These are phyloP conservation scores for Didymella arachidicola DNA, from an alignment of 2,329 filamentous ascomycete species.

Conservation along the genomic window DNA sequence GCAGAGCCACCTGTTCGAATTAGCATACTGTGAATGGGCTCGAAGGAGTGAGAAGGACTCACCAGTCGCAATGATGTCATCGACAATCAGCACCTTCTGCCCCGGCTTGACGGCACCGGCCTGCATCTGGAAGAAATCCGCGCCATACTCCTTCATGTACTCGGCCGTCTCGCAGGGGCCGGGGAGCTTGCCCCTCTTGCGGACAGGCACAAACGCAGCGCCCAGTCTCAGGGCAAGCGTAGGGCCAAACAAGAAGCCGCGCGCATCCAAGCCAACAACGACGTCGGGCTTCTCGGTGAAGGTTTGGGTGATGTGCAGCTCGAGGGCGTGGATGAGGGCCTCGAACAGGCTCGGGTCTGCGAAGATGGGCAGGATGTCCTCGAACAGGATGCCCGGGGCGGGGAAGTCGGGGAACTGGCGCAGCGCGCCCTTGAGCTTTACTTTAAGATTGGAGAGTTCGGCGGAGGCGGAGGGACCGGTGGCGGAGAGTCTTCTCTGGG, in stretches of 20 bases:
- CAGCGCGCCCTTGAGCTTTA: conserved; percentile 74
- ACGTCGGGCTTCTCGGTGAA: conserved; percentile 76
- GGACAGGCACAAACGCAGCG: conserved; percentile 87
- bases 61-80: conserved; percentile 99
- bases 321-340: conserved; percentile 81
- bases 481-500: conserved; percentile 59
- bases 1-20: conserved; percentile 80
- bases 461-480: conserved; percentile 57
- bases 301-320: conserved; percentile 77
- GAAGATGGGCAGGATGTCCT: conserved; percentile 98
- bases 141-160: conserved; percentile 95
- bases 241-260: conserved; percentile 95
- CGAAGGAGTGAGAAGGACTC: conserved; percentile 45
- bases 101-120: conserved; percentile 81
- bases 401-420: conserved; percentile 93
- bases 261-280: conserved; percentile 89
- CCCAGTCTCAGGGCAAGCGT: conserved; percentile 83
- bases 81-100: conserved; percentile 90
- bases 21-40: conserved; percentile 7
- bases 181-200: conserved; percentile 95
- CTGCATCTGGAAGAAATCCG: conserved; percentile 97
- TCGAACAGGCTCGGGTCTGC: conserved; percentile 76
- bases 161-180: conserved; percentile 84
- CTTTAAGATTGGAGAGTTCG: conserved; percentile 66
- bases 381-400: conserved; percentile 89